Percentiles rank a stretch among this genome's conserved stretches.
phyloP scores from a whole-genome alignment of 768 basidiomycete genomes.

The Lentinula sp. region DNA sequence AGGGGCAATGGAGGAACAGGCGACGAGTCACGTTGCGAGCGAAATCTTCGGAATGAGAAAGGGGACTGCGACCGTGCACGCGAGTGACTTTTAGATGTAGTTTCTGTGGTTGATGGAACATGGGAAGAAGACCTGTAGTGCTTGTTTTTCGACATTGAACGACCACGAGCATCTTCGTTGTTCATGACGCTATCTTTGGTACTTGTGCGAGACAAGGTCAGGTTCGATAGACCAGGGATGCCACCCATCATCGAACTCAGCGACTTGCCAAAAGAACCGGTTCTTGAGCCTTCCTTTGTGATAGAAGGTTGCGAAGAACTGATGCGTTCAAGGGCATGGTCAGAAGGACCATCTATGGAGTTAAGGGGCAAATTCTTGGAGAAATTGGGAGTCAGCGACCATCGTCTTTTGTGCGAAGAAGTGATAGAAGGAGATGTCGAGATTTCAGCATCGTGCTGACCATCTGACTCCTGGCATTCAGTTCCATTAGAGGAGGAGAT shows the following conservation, averaged over 20 bases:
- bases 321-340: conserved; percentile 43
- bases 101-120: conserved; percentile 26
- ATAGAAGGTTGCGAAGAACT: conserved; percentile 25
- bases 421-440: background rate
- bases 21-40: conserved; percentile 53
- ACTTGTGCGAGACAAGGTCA: conserved; percentile 53
- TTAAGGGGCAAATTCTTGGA: background rate
- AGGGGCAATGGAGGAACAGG: conserved; percentile 47
- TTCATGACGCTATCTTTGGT: conserved; percentile 28
- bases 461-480: background rate
- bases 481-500: background rate
- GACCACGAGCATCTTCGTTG: conserved; percentile 47
- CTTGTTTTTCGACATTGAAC: conserved; percentile 40
- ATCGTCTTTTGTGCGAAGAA: background rate
- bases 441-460: background rate
- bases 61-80: conserved; percentile 78
- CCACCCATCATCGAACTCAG: conserved; percentile 70
- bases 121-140: conserved; percentile 45
- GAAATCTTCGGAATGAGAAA: conserved; percentile 56
- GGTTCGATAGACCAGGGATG: conserved; percentile 37
- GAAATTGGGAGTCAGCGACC: conserved; percentile 1
- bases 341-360: background rate
- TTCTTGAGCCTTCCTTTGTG: conserved; percentile 17
- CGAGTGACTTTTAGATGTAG: conserved; percentile 41
- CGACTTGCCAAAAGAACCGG: conserved; percentile 56